Percentiles rank a stretch among this genome's conserved stretches.
These are phyloP conservation scores for Streptanthus diversifolius DNA, from an alignment of 345 rosid species.

Conservation along the genomic window DNA sequence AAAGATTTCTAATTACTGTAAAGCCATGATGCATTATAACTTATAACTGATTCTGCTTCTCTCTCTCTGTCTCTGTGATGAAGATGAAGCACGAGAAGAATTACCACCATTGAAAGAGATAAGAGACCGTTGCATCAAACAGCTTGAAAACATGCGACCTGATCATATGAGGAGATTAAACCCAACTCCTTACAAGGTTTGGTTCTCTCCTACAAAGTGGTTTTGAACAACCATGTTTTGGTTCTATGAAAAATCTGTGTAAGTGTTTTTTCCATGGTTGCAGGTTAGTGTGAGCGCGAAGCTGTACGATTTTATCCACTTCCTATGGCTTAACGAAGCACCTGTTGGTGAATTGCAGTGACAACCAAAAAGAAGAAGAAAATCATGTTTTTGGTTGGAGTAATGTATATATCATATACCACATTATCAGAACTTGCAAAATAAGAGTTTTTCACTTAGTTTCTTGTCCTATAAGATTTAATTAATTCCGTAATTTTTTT, in stretches of 20 bases:
- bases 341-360: conserved; percentile 90
- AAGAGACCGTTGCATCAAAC: conserved; percentile 76
- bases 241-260: neutral
- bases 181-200: conserved; percentile 95
- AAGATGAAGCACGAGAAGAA: conserved; percentile 60
- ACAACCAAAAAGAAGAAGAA: neutral
- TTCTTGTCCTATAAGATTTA: neutral
- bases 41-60: neutral
- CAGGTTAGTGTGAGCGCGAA: conserved; percentile 92
- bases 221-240: neutral
- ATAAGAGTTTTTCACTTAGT: neutral
- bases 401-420: conserved; percentile 30
- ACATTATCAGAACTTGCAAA: conserved; percentile 16
- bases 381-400: conserved; percentile 16
- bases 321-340: conserved; percentile 97
- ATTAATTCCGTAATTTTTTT: neutral
- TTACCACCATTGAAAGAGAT: conserved; percentile 62
- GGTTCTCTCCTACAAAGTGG: neutral
- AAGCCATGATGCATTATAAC: neutral
- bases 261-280: neutral
- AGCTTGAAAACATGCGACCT: conserved; percentile 82
- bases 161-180: conserved; percentile 94
- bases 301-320: conserved; percentile 89
- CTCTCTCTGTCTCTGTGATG: conserved; percentile 3
- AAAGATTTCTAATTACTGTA: neutral